Conservation (phyloP, 2,329 filamentous ascomycete genomes). For the Stemphylium beticola region DNA sequence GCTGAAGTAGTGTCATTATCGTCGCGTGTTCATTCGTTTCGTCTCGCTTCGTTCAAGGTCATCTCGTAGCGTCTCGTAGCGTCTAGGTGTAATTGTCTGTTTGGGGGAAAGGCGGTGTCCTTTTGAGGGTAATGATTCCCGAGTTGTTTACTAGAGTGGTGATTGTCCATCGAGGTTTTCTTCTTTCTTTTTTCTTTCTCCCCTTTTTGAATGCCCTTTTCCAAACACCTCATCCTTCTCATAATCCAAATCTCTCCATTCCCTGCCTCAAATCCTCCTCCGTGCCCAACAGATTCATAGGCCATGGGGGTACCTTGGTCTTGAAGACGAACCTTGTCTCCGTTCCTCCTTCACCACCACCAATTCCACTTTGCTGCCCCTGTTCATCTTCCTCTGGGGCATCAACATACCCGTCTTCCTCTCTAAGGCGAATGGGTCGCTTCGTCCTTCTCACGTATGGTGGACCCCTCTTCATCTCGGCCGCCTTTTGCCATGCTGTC, state of each 20-base stretch:
- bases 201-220: background rate
- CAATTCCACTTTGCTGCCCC: background rate
- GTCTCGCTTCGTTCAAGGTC: no score
- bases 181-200: background rate
- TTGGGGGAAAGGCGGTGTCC: no score
- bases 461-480: slow-evolving; percentile 75
- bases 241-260: slow-evolving; percentile 38
- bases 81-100: no score
- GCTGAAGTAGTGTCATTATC: no score
- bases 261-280: slow-evolving; percentile 69
- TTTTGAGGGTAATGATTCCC: no score
- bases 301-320: slow-evolving; percentile 72
- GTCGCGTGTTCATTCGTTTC: no score
- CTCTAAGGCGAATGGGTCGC: slow-evolving; percentile 18
- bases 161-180: background rate
- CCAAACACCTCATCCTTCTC: background rate
- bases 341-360: slow-evolving; percentile 12
- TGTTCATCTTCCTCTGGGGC: background rate
- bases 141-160: no score
- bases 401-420: slow-evolving; percentile 21
- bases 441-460: slow-evolving; percentile 60
- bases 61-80: no score
- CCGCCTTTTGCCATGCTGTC: slow-evolving; percentile 78
- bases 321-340: slow-evolving; percentile 60
- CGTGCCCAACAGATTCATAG: slow-evolving; percentile 78